Percentiles rank a stretch among this genome's conserved stretches.
Evolutionary conservation across 768 basidiomycete genomes (phyloP).

Genomic region (Trametes cinnabarina): DNA sequence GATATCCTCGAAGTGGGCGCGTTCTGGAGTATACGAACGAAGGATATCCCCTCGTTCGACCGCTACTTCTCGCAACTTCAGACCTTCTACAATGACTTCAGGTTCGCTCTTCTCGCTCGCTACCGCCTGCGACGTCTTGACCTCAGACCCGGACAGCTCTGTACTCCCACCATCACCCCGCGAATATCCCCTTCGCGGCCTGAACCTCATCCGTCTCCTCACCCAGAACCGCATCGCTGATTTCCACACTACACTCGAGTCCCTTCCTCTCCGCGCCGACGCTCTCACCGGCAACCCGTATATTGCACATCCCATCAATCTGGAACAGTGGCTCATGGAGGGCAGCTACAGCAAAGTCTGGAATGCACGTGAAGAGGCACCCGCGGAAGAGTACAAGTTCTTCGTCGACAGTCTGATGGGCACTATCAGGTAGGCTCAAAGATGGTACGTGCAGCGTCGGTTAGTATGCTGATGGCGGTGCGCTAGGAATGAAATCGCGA

Average conservation of each 20-base stretch:
- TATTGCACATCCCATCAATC: slow-evolving; percentile 83
- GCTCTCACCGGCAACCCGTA: slow-evolving; percentile 66
- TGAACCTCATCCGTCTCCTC: slow-evolving; percentile 92
- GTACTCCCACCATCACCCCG: slow-evolving; percentile 79
- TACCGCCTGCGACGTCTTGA: background rate
- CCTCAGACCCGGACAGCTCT: slow-evolving; percentile 42
- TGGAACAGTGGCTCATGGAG: slow-evolving; percentile 98
- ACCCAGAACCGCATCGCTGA: slow-evolving; percentile 96
- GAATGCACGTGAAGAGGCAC: slow-evolving; percentile 90
- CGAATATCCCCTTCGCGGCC: slow-evolving; percentile 85
- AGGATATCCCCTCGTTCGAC: slow-evolving; percentile 90
- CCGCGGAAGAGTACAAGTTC: slow-evolving; percentile 92
- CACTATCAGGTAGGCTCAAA: slow-evolving; percentile 69
- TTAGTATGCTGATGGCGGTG: background rate
- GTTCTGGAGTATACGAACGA: slow-evolving; percentile 86
- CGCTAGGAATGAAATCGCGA: slow-evolving; percentile 90
- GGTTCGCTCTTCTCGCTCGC: slow-evolving; percentile 37
- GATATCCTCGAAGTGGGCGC: slow-evolving; percentile 96
- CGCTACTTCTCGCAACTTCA: slow-evolving; percentile 91
- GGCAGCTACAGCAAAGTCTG: slow-evolving; percentile 98
- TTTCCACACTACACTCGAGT: slow-evolving; percentile 95
- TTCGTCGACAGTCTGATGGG: slow-evolving; percentile 92
- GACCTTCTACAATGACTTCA: slow-evolving; percentile 85
- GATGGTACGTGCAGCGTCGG: background rate
- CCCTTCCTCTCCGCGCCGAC: slow-evolving; percentile 70